Base-by-base conservation (phyloP, 768 basidiomycete genomes). In the Leccinum sublutescens region DNA sequence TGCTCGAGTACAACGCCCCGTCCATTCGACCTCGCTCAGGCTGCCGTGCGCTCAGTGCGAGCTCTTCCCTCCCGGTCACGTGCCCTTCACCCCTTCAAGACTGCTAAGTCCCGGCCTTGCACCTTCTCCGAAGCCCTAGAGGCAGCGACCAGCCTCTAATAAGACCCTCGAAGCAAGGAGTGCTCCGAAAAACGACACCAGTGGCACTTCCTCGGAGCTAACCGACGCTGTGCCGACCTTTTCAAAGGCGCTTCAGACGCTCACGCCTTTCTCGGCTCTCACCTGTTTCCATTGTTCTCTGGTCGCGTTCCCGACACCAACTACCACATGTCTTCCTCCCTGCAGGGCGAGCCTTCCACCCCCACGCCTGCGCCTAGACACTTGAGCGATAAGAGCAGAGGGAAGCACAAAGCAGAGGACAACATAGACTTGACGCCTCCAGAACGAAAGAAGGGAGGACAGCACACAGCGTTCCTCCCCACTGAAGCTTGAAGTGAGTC, bases 401-500 rank as follows among this genome's bases (percentile, higher is more conserved):
- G 86, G 6, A 91, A 91, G 71, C 78, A 89, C 60, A 91, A 90
- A 68, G 88, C 87, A 6, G 86, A 88, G 48, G 88, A 89, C 61
- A 80, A 88, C 63, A 76, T 84, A n/a, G 86, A 85, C 60, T 74
- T 80, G 33, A 87, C 88, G 3, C 87, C 87, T 33, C 85, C 87
- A 6, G 87, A 87, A 66, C 82, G 78, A 57, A 76, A 77, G 59
- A 82, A 79, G 68, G 78, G 80, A 59, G 71, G 59, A 1, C 77
- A 79, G 43, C 80, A 75, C 52, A 77, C 88, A 40, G 88, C 86
- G 5, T 90, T 89, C 68, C 85, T 85, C 45, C 78, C 78, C 25
- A 60, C 68, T 23, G 85, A 84, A 59, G 78, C 80, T 58, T 81
- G 84, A 73, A 81, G 88, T 88, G 71, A 70, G 86, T 77, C 10